A percentile compares a stretch with the other conserved stretches of the same genome.
phyloP scores from a whole-genome alignment of 2,329 filamentous ascomycete species.

The Paraphoma sp. region DNA sequence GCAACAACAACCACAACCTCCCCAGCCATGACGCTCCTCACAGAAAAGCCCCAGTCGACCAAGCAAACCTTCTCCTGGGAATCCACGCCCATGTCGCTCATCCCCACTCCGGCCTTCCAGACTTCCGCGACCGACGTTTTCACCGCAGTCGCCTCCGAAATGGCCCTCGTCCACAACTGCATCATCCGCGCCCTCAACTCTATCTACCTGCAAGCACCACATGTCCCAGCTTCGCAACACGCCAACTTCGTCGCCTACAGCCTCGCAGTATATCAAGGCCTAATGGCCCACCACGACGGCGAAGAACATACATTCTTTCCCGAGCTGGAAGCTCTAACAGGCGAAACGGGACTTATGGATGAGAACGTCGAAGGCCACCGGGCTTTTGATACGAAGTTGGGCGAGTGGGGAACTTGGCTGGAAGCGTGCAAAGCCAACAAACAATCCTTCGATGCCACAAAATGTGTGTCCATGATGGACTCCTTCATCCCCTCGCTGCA shows the following conservation, averaged over 20 bases:
- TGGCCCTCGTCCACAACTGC: constrained; percentile 67
- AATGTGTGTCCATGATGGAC: constrained; percentile 35
- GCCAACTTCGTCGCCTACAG: constrained; percentile 65
- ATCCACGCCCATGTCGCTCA: constrained; percentile 16
- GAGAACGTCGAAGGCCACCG: constrained; percentile 33
- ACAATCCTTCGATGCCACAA: constrained; percentile 21
- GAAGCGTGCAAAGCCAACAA: constrained; percentile 37
- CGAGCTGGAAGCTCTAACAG: constrained; percentile 60
- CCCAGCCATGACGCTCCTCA: not conserved
- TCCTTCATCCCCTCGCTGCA: constrained; percentile 31
- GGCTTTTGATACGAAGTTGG: constrained; percentile 59
- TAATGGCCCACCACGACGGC: constrained; percentile 61
- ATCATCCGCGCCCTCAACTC: constrained; percentile 70
- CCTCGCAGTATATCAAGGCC: constrained; percentile 65
- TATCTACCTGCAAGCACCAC: constrained; percentile 65
- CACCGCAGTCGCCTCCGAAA: constrained; percentile 65
- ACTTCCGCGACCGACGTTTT: constrained; percentile 57
- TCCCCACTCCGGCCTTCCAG: constrained; percentile 13
- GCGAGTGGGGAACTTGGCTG: constrained; percentile 62
- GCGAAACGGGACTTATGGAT: constrained; percentile 59
- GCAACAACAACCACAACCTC: constrained; percentile 1
- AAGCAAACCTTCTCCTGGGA: constrained; percentile 13
- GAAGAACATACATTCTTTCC: constrained; percentile 49
- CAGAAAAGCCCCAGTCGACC: not conserved
- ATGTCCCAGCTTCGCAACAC: constrained; percentile 60